Conservation (phyloP, 169 alveolate species). For the Eimeria sp. region DNA sequence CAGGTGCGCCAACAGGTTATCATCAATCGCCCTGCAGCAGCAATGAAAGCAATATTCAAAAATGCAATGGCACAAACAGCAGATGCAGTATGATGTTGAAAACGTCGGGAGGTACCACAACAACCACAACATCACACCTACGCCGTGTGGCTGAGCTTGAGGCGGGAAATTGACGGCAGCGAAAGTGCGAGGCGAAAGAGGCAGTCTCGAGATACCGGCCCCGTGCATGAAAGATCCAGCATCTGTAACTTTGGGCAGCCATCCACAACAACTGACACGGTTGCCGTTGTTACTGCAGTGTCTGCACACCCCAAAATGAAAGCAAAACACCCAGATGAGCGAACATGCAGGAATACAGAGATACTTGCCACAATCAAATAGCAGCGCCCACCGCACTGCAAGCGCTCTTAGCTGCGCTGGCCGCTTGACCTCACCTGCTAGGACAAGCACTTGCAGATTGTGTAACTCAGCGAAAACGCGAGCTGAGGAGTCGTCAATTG, state of each 20-base stretch:
- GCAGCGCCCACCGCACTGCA: not conserved
- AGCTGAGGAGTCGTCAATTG: slow-evolving; percentile 71
- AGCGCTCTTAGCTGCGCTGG: not conserved
- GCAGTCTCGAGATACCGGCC: slow-evolving; percentile 67
- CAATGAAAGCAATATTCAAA: not conserved
- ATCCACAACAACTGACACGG: slow-evolving; percentile 74
- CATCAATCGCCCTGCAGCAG: slow-evolving; percentile 77
- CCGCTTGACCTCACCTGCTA: slow-evolving; percentile 44
- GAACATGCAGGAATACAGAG: not conserved
- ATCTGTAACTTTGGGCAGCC: slow-evolving; percentile 78
- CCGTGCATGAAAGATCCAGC: slow-evolving; percentile 77
- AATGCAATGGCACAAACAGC: not conserved
- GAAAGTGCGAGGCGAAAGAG: slow-evolving; percentile 71
- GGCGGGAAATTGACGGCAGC: slow-evolving; percentile 54
- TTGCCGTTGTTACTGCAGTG: slow-evolving; percentile 74
- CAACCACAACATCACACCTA: not conserved
- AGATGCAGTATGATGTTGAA: not conserved
- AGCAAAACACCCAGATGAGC: not conserved
- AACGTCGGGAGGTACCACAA: not conserved
- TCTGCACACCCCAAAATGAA: slow-evolving; percentile 30
- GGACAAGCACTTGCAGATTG: slow-evolving; percentile 78
- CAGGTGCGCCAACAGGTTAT: slow-evolving; percentile 53
- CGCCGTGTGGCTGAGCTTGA: slow-evolving; percentile 69
- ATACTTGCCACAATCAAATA: not conserved
- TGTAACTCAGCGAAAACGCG: slow-evolving; percentile 48